Conservation (phyloP, 495 filamentous ascomycete genomes). For the Lasiosphaeria ovina region DNA sequence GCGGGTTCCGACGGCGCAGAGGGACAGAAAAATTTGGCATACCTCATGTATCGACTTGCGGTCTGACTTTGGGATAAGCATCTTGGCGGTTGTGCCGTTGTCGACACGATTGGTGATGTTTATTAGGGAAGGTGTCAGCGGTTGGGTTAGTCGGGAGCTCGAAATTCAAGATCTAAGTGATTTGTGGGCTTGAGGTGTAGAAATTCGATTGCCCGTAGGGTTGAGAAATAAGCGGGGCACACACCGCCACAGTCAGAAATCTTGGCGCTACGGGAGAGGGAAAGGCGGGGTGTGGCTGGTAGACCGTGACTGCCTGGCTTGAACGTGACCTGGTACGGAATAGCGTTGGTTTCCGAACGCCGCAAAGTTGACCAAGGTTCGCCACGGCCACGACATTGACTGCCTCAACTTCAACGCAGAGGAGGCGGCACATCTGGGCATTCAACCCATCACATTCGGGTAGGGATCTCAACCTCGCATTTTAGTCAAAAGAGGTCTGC, state of each 20-base stretch:
- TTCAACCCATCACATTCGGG: no score
- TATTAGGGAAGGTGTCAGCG: slow-evolving; percentile 37
- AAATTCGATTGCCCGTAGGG: slow-evolving; percentile 30
- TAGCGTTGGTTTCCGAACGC: no score
- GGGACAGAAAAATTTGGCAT: slow-evolving; percentile 22
- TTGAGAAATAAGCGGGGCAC: slow-evolving; percentile 13
- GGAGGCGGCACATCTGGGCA: no score
- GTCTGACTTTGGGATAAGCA: slow-evolving; percentile 99
- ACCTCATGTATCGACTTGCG: slow-evolving; percentile 98
- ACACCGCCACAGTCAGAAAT: slow-evolving; percentile 10
- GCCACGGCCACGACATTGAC: no score
- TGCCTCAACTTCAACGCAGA: no score
- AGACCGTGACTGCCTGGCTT: no score
- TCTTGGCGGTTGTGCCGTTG: slow-evolving; percentile 54
- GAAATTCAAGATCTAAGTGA: slow-evolving; percentile 36
- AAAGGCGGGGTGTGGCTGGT: slow-evolving; percentile 3
- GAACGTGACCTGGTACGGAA: no score
- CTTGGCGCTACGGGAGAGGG: slow-evolving; percentile 2
- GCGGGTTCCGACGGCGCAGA: not conserved
- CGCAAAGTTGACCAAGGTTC: no score
- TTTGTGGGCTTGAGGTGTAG: slow-evolving; percentile 34
- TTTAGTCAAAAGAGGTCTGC: no score
- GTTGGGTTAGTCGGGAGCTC: slow-evolving; percentile 30
- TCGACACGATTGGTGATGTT: slow-evolving; percentile 45
- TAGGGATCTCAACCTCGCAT: no score